These are phyloP conservation scores for Saccharomycopsis fibuligera DNA, from an alignment of 805 yeast genomes.

Conservation along the genomic window DNA sequence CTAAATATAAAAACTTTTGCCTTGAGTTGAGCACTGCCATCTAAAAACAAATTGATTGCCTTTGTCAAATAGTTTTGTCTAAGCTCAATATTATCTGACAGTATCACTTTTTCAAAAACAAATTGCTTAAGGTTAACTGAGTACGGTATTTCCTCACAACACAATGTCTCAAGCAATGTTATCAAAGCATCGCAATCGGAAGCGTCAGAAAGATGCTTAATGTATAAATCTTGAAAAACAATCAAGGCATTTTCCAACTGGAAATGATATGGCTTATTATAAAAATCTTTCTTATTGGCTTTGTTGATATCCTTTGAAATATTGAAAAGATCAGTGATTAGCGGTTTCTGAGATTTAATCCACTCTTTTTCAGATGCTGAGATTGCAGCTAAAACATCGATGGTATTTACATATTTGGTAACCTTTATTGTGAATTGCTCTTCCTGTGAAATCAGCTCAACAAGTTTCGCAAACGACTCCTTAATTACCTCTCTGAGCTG, in stretches of 20 bases:
- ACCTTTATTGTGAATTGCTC: conserved; percentile 47
- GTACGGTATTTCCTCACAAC: conserved; percentile 38
- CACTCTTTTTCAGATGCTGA: conserved; percentile 46
- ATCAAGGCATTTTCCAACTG: conserved; percentile 65
- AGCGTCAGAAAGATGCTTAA: conserved; percentile 31
- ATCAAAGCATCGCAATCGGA: conserved; percentile 34
- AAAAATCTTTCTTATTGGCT: conserved; percentile 35
- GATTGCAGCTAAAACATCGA: conserved; percentile 60
- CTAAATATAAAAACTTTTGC: conserved; percentile 58
- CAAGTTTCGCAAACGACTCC: conserved; percentile 43
- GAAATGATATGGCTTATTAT: conserved; percentile 50
- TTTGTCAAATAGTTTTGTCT: conserved; percentile 48
- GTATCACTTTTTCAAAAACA: conserved; percentile 51
- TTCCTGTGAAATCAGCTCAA: conserved; percentile 43
- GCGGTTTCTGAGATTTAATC: conserved; percentile 46
- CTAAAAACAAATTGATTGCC: conserved; percentile 44
- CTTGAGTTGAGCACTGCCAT: conserved; percentile 36
- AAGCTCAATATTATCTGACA: conserved; percentile 37
- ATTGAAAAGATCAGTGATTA: conserved; percentile 38
- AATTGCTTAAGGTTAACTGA: conserved; percentile 44
- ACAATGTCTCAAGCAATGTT: conserved; percentile 37
- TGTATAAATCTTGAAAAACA: conserved; percentile 48
- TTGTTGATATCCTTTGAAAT: conserved; percentile 39
- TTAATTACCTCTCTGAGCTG: conserved; percentile 55
- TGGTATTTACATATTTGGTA: conserved; percentile 62